phyloP scores from a whole-genome alignment of 140 eudicot species.

The Bidens hawaiensis region DNA sequence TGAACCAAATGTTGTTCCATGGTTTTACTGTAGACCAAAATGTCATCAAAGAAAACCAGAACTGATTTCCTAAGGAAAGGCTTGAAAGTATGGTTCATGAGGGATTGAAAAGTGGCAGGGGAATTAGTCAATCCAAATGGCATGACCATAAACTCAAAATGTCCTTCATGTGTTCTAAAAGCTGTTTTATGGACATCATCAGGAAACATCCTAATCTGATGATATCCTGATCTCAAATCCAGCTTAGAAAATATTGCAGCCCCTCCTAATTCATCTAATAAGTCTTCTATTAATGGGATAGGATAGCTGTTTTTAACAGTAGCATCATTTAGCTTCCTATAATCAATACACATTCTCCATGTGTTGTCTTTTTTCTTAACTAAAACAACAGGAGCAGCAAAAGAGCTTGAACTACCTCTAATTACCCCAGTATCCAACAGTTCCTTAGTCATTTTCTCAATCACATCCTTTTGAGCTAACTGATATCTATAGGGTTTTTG shows the following conservation, averaged over 20 bases:
- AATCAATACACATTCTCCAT: not conserved
- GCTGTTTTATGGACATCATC: not conserved
- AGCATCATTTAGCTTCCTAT: not conserved
- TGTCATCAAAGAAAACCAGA: not conserved
- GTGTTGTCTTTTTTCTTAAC: not conserved
- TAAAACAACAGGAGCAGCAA: not conserved
- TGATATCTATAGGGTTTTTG: no score
- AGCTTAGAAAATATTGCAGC: not conserved
- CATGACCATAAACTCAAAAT: no score
- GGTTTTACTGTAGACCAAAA: not conserved
- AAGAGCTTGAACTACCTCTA: not conserved
- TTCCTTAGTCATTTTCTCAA: not conserved
- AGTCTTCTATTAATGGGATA: not conserved
- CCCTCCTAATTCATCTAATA: not conserved
- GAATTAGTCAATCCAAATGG: not conserved
- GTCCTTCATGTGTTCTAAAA: no score
- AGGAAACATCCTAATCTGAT: not conserved
- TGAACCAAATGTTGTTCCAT: not conserved
- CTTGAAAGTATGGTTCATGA: not conserved
- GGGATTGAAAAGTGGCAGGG: not conserved
- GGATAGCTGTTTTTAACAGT: not conserved
- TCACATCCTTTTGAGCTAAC: no score
- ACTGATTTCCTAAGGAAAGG: not conserved
- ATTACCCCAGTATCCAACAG: not conserved
- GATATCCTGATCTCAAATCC: not conserved